Evolutionary conservation across 805 yeast species (phyloP).

Genomic region (Hyphopichia homilentoma): DNA sequence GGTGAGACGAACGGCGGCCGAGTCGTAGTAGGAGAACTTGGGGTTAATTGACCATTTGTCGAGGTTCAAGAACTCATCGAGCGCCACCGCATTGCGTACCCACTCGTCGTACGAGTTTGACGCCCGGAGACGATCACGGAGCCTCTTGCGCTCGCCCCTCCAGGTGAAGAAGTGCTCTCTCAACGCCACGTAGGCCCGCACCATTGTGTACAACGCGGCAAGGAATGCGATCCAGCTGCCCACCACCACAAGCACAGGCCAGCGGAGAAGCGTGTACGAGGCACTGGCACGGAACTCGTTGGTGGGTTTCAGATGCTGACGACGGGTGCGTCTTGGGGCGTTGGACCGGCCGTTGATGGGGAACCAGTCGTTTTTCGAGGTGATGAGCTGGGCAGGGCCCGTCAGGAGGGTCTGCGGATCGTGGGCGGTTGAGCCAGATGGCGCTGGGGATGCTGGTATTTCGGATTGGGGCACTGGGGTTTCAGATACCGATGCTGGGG

Average conservation of each 20-base stretch:
- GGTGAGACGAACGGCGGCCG: slow-evolving; percentile 51
- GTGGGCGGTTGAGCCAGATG: too few species aligned
- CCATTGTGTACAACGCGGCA: slow-evolving; percentile 44
- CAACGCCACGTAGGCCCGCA: slow-evolving; percentile 59
- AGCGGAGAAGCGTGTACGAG: slow-evolving; percentile 47
- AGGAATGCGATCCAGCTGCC: slow-evolving; percentile 52
- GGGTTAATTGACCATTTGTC: slow-evolving; percentile 63
- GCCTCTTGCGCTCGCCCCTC: slow-evolving; percentile 51
- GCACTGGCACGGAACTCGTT: slow-evolving; percentile 37
- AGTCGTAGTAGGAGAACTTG: slow-evolving; percentile 64
- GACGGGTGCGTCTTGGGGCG: too few species aligned
- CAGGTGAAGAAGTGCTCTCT: slow-evolving; percentile 59
- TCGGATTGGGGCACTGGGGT: slow-evolving; percentile 9
- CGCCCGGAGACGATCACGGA: slow-evolving; percentile 47
- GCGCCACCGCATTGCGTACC: slow-evolving; percentile 50
- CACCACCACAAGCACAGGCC: slow-evolving; percentile 58
- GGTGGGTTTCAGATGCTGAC: too few species aligned
- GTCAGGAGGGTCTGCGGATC: too few species aligned
- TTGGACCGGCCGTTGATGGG: too few species aligned
- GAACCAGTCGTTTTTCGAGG: slow-evolving; percentile 28
- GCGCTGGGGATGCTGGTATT: too few species aligned
- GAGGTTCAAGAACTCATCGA: slow-evolving; percentile 58
- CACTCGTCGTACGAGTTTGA: slow-evolving; percentile 59
- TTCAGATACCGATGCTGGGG: slow-evolving; percentile 1
- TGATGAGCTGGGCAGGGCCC: too few species aligned